A percentile compares a stretch with the other conserved stretches of the same genome.
phyloP scores from a whole-genome alignment of 2,329 filamentous ascomycete species.

The Microascus cirrosus region DNA sequence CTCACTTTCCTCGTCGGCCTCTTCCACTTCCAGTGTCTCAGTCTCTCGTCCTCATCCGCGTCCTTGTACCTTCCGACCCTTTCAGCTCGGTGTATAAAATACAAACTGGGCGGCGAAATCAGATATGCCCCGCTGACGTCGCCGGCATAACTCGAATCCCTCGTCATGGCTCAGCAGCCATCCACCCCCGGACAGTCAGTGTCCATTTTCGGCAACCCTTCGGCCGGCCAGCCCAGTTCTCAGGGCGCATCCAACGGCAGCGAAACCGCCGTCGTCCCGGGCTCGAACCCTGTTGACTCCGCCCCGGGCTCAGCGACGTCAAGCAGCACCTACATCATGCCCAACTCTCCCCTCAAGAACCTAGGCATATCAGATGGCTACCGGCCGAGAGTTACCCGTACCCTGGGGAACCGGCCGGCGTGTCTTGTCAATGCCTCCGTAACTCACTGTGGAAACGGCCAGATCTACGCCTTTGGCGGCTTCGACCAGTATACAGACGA shows the following conservation, averaged over 20 bases:
- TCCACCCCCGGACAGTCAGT: conserved; percentile 30
- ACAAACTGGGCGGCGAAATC: background rate
- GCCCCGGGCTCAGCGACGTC: conserved; percentile 40
- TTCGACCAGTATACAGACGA: conserved; percentile 99
- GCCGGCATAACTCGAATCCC: conserved; percentile 11
- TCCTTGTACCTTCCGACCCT: background rate
- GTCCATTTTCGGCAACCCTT: conserved; percentile 34
- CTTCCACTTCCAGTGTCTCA: background rate
- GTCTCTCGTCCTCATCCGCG: background rate
- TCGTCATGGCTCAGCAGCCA: conserved; percentile 29
- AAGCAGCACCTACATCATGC: conserved; percentile 86
- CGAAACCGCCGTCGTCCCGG: conserved; percentile 13
- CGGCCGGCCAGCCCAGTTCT: conserved; percentile 11
- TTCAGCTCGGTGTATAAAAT: background rate
- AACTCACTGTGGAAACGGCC: conserved; percentile 95
- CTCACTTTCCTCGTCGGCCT: background rate
- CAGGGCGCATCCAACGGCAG: conserved; percentile 16
- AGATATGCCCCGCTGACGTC: background rate
- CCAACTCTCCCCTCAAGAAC: conserved; percentile 65
- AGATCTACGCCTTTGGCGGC: conserved; percentile 95
- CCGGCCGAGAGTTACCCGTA: conserved; percentile 71
- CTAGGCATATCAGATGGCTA: conserved; percentile 60
- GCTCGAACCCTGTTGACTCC: conserved; percentile 6
- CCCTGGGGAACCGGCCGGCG: conserved; percentile 71
- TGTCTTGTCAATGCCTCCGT: conserved; percentile 97